phyloP scores from a whole-genome alignment of 164 flowering plant genomes.

The Stephania japonica region DNA sequence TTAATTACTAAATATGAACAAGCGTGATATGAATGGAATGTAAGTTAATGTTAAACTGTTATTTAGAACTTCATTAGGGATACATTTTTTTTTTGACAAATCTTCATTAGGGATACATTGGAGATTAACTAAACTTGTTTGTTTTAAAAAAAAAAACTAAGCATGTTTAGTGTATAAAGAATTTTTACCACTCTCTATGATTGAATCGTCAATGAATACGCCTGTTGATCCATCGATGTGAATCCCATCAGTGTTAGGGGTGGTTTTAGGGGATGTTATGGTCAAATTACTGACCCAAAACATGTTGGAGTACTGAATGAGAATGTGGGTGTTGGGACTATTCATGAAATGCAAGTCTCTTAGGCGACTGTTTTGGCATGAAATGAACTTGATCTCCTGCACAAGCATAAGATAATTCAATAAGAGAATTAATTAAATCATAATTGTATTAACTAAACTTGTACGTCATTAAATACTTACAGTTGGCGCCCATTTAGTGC shows the following conservation, averaged over 20 bases:
- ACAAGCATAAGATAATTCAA: background rate
- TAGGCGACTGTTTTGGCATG: background rate
- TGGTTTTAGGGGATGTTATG: conserved; percentile 20
- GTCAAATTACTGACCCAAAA: conserved; percentile 8
- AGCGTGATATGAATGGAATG: too few species aligned
- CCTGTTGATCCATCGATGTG: conserved; percentile 13
- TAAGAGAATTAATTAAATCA: background rate
- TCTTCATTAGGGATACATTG: too few species aligned
- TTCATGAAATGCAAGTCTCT: conserved; percentile 7
- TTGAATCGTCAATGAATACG: conserved; percentile 7
- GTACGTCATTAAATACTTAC: conserved; percentile 3
- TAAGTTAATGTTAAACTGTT: too few species aligned
- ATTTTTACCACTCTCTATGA: conserved; percentile 18
- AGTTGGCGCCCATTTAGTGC: conserved; percentile 3
- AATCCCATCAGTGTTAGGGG: conserved; percentile 36
- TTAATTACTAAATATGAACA: too few species aligned
- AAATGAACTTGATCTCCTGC: conserved; percentile 5
- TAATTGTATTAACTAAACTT: background rate
- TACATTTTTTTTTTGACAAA: too few species aligned
- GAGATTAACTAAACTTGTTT: too few species aligned
- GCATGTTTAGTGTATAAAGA: too few species aligned
- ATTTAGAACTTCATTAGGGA: too few species aligned
- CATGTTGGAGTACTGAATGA: background rate
- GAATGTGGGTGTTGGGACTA: conserved; percentile 19
- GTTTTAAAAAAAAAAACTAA: too few species aligned